A percentile compares a stretch with the other conserved stretches of the same genome.
phyloP scores from a whole-genome alignment of 441 rosid species.

The Mallotus japonicus region DNA sequence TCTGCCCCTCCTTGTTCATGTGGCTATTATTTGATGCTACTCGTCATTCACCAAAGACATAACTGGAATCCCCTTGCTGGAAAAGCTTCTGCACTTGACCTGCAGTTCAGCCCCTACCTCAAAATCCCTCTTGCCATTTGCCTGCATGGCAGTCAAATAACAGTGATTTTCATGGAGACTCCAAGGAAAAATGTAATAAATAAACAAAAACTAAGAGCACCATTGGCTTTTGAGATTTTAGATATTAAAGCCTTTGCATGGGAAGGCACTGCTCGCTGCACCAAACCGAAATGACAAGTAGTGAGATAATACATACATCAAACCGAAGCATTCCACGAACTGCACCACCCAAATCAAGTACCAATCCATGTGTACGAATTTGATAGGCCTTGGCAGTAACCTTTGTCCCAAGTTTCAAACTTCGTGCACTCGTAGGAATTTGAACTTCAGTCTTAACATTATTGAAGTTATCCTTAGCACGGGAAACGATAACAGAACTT shows the following conservation, averaged over 20 bases:
- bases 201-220: not conserved
- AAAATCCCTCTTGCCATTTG: conserved; percentile 39
- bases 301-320: conserved; percentile 46
- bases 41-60: conserved; percentile 59
- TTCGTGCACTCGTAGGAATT: conserved; percentile 37
- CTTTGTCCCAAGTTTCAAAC: conserved; percentile 66
- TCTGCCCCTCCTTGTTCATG: not conserved
- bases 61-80: conserved; percentile 72
- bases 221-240: not conserved
- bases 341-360: conserved; percentile 90
- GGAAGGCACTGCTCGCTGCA: too few species aligned
- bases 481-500: conserved; percentile 23
- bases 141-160: conserved; percentile 39
- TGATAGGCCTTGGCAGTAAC: conserved; percentile 59
- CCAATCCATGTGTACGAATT: conserved; percentile 72
- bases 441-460: conserved; percentile 26
- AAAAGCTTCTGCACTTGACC: conserved; percentile 74
- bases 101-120: conserved; percentile 56
- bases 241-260: not conserved
- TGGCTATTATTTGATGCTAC: conserved; percentile 8
- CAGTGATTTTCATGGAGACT: not conserved
- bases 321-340: conserved; percentile 88
- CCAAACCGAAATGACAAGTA: conserved; percentile 15
- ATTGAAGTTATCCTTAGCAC: conserved; percentile 19
- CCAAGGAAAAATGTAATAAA: not conserved